phyloP scores from a whole-genome alignment of 1,284 basidiomycete genomes.

The Boletus sp. region DNA sequence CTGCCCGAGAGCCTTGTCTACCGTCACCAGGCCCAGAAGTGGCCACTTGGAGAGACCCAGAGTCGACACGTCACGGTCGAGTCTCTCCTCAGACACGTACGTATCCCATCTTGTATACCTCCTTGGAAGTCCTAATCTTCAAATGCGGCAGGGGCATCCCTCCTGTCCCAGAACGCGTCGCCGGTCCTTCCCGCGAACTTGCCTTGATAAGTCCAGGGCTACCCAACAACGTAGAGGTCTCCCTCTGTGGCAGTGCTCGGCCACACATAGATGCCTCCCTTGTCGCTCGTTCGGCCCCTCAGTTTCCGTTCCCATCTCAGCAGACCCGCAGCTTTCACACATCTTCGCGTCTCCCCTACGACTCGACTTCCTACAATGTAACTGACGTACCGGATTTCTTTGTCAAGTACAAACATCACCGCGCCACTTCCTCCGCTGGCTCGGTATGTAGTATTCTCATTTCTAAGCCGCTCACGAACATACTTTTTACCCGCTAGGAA shows the following conservation, averaged over 20 bases:
- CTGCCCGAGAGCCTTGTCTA: conserved; percentile 38
- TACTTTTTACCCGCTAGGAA: background rate
- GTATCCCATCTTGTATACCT: conserved; percentile 29
- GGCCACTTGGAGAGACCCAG: conserved; percentile 33
- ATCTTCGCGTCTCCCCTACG: conserved; percentile 18
- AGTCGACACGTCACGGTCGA: no score
- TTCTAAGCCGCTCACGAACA: background rate
- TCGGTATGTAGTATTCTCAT: conserved; percentile 9
- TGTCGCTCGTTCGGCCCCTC: background rate
- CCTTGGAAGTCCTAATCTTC: conserved; percentile 36
- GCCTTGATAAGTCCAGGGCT: no score
- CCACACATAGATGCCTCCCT: background rate
- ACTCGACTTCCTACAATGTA: conserved; percentile 29
- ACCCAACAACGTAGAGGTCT: no score
- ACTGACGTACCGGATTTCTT: conserved; percentile 30
- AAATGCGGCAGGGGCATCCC: conserved; percentile 27
- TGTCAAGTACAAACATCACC: conserved; percentile 26
- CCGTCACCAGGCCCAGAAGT: conserved; percentile 38
- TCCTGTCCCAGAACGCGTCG: background rate
- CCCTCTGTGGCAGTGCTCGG: background rate
- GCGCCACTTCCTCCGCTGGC: background rate
- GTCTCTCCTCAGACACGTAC: conserved; percentile 37
- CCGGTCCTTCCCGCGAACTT: background rate
- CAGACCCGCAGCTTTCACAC: conserved; percentile 31
- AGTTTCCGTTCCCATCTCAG: conserved; percentile 1